These are phyloP conservation scores for Bryopsis sp. DNA, from an alignment of 139 green algal species.

Conservation along the genomic window DNA sequence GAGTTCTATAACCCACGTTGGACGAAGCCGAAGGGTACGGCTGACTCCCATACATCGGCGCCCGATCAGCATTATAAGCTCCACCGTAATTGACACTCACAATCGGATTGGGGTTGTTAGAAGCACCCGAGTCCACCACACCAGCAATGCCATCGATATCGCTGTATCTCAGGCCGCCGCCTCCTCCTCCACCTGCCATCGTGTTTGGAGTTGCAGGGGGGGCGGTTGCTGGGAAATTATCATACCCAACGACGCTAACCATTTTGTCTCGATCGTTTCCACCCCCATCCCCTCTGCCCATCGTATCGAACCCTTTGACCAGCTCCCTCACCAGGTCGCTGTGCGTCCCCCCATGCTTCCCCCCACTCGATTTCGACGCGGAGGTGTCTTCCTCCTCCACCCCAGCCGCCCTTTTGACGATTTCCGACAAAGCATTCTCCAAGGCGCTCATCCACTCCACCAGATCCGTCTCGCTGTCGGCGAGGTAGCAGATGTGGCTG, in stretches of 20 bases:
- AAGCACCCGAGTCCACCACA: not conserved
- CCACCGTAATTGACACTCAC: not conserved
- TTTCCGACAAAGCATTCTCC: slow-evolving; percentile 53
- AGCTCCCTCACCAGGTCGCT: slow-evolving; percentile 18
- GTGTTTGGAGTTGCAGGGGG: not conserved
- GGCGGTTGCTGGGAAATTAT: not conserved
- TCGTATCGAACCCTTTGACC: slow-evolving; percentile 12
- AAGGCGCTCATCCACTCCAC: slow-evolving; percentile 82
- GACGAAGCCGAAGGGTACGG: not conserved
- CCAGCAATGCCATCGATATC: slow-evolving; percentile 24
- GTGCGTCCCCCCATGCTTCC: not conserved
- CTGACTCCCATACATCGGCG: not conserved
- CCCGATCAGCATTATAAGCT: not conserved
- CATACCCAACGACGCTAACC: slow-evolving; percentile 16
- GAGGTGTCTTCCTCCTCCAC: slow-evolving; percentile 58
- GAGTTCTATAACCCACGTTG: not conserved
- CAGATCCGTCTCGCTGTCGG: slow-evolving; percentile 74
- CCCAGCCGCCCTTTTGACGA: slow-evolving; percentile 55
- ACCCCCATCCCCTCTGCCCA: not conserved
- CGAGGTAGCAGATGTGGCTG: slow-evolving; percentile 59
- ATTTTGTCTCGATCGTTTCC: not conserved
- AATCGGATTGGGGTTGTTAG: not conserved
- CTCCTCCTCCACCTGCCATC: not conserved
- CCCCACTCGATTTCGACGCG: too few species aligned
- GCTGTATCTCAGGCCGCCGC: slow-evolving; percentile 8